These are phyloP conservation scores for Phytopythium delawarense DNA, from an alignment of 352 stramenopile species.

Conservation along the genomic window DNA sequence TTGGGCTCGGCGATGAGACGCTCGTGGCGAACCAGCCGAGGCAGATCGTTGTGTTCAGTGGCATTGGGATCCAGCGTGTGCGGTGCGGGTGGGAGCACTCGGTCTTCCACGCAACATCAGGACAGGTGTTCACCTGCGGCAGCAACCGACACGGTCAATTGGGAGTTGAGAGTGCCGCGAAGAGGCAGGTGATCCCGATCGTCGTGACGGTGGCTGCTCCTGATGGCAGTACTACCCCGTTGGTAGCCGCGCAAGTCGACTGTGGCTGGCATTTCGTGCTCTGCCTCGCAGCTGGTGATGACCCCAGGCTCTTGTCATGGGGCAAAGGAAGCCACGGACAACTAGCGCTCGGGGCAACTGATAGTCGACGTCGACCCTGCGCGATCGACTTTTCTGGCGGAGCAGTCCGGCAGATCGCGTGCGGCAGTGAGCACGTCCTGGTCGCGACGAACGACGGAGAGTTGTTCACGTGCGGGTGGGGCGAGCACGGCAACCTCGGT, in stretches of 20 bases:
- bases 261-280: constrained; percentile 82
- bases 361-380: constrained; percentile 16
- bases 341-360: constrained; percentile 31
- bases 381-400: constrained; percentile 23
- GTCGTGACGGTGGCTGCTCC: constrained; percentile 11
- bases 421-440: constrained; percentile 72
- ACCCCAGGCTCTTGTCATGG: constrained; percentile 47
- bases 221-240: constrained; percentile 6
- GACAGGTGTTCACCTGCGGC: constrained; percentile 50
- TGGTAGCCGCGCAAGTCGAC: constrained; percentile 31
- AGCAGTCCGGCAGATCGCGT: constrained; percentile 40
- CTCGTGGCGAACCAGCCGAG: constrained; percentile 24
- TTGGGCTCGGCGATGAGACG: constrained; percentile 40
- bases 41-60: constrained; percentile 18
- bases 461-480: constrained; percentile 80
- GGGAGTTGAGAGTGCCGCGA: constrained; percentile 22
- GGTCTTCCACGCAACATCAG: constrained; percentile 35
- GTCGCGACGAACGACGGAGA: constrained; percentile 42
- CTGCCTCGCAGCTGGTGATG: constrained; percentile 25
- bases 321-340: constrained; percentile 78
- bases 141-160: constrained; percentile 81
- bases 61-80: constrained; percentile 22
- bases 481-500: constrained; percentile 84
- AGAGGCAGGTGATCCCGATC: constrained; percentile 23
- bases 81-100: constrained; percentile 83